phyloP scores from a whole-genome alignment of 495 filamentous ascomycete genomes.

The Aspergillus wentii region DNA sequence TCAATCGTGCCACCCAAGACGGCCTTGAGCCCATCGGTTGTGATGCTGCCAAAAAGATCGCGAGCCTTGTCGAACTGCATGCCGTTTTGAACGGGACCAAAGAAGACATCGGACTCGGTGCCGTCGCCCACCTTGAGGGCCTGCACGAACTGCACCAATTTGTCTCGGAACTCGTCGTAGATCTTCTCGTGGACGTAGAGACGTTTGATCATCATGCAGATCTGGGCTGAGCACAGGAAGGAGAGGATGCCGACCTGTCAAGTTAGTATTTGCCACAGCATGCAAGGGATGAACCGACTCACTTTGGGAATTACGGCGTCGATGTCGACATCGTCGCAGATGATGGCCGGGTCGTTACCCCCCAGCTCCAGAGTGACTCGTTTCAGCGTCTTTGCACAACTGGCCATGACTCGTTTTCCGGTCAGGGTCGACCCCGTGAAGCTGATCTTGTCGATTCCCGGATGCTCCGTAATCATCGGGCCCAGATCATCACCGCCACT shows the following conservation, averaged over 20 bases:
- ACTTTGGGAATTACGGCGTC: slow-evolving; percentile 51
- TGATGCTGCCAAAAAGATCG: slow-evolving; percentile 37
- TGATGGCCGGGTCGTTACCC: slow-evolving; percentile 61
- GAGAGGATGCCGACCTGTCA: slow-evolving; percentile 31
- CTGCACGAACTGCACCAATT: slow-evolving; percentile 50
- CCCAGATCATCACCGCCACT: slow-evolving; percentile 64
- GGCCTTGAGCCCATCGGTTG: slow-evolving; percentile 36
- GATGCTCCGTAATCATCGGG: slow-evolving; percentile 52
- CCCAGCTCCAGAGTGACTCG: slow-evolving; percentile 55
- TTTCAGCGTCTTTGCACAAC: slow-evolving; percentile 58
- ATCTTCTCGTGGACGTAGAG: slow-evolving; percentile 63
- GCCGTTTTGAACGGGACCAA: slow-evolving; percentile 55
- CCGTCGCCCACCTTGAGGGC: slow-evolving; percentile 38
- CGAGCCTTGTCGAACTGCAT: slow-evolving; percentile 51
- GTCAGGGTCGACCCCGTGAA: slow-evolving; percentile 65
- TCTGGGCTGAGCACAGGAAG: slow-evolving; percentile 48
- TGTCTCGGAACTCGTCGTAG: slow-evolving; percentile 54
- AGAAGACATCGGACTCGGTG: slow-evolving; percentile 30
- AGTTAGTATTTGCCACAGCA: neutral
- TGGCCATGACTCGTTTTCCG: slow-evolving; percentile 59
- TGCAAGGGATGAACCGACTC: neutral
- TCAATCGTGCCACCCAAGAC: slow-evolving; percentile 17
- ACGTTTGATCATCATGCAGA: slow-evolving; percentile 56
- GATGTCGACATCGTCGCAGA: slow-evolving; percentile 59
- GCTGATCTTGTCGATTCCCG: slow-evolving; percentile 60